These are phyloP conservation scores for Sugiyamaella floridensis DNA, from an alignment of 805 yeast species.

Conservation along the genomic window DNA sequence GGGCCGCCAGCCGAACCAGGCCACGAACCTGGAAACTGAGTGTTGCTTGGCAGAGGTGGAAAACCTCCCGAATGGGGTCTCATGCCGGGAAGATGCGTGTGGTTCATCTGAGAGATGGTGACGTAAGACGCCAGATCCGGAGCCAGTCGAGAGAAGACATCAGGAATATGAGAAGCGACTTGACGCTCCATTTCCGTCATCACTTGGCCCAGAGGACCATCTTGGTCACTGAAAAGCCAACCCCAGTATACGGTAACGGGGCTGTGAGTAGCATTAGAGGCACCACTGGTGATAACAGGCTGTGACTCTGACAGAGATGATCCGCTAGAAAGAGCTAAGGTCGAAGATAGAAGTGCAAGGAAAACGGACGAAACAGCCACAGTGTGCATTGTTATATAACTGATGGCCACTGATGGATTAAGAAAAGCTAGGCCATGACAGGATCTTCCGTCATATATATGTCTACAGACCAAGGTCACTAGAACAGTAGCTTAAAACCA, in stretches of 20 bases:
- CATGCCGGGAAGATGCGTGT: background rate
- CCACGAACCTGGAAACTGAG: too few relatives aligned
- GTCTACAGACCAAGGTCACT: too few relatives aligned
- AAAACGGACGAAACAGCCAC: too few relatives aligned
- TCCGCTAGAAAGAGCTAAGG: too few relatives aligned
- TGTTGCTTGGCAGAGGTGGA: background rate
- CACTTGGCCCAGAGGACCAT: background rate
- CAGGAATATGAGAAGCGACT: background rate
- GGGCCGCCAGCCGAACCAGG: too few relatives aligned
- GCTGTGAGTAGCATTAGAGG: background rate
- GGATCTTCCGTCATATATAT: too few relatives aligned
- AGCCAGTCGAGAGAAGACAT: background rate
- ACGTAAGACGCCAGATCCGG: background rate
- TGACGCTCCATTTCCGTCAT: background rate
- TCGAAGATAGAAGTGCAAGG: too few relatives aligned
- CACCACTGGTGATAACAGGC: background rate
- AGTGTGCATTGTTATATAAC: too few relatives aligned
- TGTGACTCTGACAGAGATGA: too few relatives aligned
- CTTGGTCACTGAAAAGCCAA: background rate
- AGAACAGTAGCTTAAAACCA: too few relatives aligned
- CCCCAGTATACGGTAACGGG: background rate
- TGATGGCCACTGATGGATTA: too few relatives aligned
- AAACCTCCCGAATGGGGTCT: background rate
- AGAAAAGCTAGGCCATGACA: too few relatives aligned
- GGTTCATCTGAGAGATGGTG: background rate